phyloP scores from a whole-genome alignment of 441 rosid species.

The Cnidoscolus chayamansa region DNA sequence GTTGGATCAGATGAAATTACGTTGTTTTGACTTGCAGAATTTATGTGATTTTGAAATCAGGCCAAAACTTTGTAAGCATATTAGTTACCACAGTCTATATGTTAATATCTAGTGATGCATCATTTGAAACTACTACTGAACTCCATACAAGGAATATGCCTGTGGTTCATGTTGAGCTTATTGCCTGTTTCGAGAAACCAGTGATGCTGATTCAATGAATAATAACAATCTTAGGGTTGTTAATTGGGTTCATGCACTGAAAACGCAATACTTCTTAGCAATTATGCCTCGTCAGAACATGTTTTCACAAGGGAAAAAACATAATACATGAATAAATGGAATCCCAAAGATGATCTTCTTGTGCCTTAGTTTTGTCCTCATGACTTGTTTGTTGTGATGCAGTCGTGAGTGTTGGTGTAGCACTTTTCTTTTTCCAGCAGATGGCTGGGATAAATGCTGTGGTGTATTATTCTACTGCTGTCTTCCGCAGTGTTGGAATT shows the following conservation, averaged over 20 bases:
- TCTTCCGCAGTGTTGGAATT: constrained; percentile 88
- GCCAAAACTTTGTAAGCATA: not conserved
- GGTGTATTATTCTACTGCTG: constrained; percentile 96
- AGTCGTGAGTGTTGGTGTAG: constrained; percentile 97
- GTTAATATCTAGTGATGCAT: not conserved
- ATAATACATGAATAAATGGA: not conserved
- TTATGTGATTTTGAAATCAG: not conserved
- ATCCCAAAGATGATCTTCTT: not conserved
- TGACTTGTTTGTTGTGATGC: constrained; percentile 31
- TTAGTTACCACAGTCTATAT: not conserved
- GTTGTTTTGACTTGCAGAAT: not conserved
- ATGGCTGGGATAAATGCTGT: constrained; percentile 98
- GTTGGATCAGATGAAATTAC: not conserved
- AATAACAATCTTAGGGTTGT: not conserved
- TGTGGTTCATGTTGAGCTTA: not conserved
- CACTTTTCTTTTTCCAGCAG: constrained; percentile 97
- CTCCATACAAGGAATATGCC: not conserved
- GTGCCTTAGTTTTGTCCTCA: not conserved
- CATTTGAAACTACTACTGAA: not conserved
- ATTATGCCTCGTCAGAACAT: not conserved
- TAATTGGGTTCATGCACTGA: not conserved
- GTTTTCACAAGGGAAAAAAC: not conserved
- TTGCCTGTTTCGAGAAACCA: not conserved
- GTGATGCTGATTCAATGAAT: not conserved
- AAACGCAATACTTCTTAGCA: not conserved